These are phyloP conservation scores for Thoreauomyces humboldtii DNA, from an alignment of 192 early-diverging fungal genomes.

Conservation along the genomic window DNA sequence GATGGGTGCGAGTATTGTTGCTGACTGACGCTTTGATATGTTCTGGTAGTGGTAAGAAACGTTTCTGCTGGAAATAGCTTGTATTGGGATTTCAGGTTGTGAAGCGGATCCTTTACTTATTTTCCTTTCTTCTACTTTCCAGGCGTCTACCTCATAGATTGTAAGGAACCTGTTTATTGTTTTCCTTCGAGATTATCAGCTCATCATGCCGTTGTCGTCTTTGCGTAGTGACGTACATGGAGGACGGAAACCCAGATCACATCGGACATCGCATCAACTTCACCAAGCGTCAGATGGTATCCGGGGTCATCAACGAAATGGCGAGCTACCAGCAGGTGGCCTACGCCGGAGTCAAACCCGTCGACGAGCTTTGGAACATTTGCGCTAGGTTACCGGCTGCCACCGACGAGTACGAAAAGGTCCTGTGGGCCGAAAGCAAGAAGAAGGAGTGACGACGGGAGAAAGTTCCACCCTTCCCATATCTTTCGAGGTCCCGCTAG, in stretches of 20 bases:
- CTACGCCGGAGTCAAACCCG: conserved; percentile 24
- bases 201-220: background rate
- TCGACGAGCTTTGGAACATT: conserved; percentile 22
- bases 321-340: conserved; percentile 26
- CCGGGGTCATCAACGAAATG: conserved; percentile 34
- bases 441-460: conserved; percentile 32
- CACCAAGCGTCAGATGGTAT: conserved; percentile 36
- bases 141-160: conserved; percentile 36
- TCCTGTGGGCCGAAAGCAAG: conserved; percentile 34
- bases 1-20: too few relatives aligned
- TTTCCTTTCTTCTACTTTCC: background rate
- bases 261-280: conserved; percentile 38
- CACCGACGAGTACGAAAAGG: conserved; percentile 37
- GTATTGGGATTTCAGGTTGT: too few relatives aligned
- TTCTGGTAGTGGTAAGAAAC: too few relatives aligned
- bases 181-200: background rate
- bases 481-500: too few relatives aligned
- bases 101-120: background rate
- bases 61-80: too few relatives aligned
- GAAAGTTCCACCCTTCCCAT: too few relatives aligned
- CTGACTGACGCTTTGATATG: too few relatives aligned
- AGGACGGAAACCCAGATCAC: conserved; percentile 39
- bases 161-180: conserved; percentile 16
- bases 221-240: conserved; percentile 41
- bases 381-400: conserved; percentile 19